phyloP scores from a whole-genome alignment of 176 grass and related monocot genomes.

The Melocanna baccifera region DNA sequence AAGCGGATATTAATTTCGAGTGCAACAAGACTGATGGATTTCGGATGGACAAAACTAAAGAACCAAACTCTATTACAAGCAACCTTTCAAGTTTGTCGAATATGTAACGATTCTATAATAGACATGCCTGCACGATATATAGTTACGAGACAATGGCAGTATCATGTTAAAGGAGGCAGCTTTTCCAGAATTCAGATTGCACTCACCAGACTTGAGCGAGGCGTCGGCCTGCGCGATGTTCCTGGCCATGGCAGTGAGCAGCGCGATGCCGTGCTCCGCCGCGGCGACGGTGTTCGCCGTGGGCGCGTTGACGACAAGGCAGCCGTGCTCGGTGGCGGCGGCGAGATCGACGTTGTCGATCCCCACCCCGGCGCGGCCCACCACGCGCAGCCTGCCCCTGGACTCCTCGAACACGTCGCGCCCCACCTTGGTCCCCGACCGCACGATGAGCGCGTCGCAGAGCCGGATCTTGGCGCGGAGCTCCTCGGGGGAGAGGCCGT shows the following conservation, averaged over 20 bases:
- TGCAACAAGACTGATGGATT: not conserved
- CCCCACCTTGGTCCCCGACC: constrained; percentile 69
- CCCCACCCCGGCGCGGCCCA: constrained; percentile 74
- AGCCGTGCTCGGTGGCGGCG: constrained; percentile 83
- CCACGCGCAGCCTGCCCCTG: constrained; percentile 60
- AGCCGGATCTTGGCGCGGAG: constrained; percentile 82
- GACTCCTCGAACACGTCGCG: constrained; percentile 78
- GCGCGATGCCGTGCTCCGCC: constrained; percentile 75
- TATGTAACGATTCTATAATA: not conserved
- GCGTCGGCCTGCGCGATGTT: constrained; percentile 84
- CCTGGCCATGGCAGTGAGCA: constrained; percentile 68
- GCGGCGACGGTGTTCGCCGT: constrained; percentile 85
- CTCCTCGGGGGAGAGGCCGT: constrained; percentile 74
- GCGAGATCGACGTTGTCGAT: constrained; percentile 92
- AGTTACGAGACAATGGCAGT: not conserved
- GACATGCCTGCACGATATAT: not conserved
- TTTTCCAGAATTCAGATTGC: not conserved
- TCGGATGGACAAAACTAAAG: not conserved
- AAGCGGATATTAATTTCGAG: not conserved
- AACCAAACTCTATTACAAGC: not conserved
- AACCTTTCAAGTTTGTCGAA: not conserved
- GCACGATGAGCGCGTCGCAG: constrained; percentile 85
- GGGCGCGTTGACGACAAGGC: constrained; percentile 88
- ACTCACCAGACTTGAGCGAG: constrained; percentile 70
- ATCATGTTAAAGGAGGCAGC: not conserved